Conservation (phyloP, 805 yeast genomes). For the Tetrapisispora fleetii region DNA sequence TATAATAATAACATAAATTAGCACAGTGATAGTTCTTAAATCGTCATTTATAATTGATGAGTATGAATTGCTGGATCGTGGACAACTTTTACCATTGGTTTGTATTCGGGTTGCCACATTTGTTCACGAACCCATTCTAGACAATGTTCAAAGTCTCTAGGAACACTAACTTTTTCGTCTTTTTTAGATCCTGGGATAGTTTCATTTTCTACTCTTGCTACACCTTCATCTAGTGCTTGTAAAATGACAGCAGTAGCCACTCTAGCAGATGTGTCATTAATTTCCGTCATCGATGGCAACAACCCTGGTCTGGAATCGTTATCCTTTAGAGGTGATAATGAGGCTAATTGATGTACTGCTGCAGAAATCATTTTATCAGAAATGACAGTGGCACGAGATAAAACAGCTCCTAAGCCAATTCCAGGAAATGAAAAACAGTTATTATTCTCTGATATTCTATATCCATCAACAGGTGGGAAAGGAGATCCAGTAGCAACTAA, state of each 20-base stretch:
- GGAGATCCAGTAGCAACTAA: conserved; percentile 98
- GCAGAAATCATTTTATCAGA: conserved; percentile 91
- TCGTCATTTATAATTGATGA: neutral
- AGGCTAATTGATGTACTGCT: conserved; percentile 85
- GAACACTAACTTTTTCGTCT: conserved; percentile 44
- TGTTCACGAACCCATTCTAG: conserved; percentile 82
- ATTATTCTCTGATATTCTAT: conserved; percentile 85
- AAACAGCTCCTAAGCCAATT: conserved; percentile 90
- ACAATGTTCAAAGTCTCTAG: conserved; percentile 71
- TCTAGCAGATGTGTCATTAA: conserved; percentile 77
- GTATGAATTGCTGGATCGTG: conserved; percentile 1
- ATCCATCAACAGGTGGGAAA: conserved; percentile 87
- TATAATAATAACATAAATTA: neutral
- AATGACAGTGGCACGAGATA: conserved; percentile 73
- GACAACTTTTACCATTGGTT: conserved; percentile 69
- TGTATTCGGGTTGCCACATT: conserved; percentile 95
- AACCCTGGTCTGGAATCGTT: conserved; percentile 41
- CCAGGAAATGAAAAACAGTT: conserved; percentile 98
- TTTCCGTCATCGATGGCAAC: conserved; percentile 79
- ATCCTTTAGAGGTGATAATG: conserved; percentile 59
- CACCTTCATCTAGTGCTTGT: conserved; percentile 80
- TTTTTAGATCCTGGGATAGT: conserved; percentile 14
- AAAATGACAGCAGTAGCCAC: conserved; percentile 91
- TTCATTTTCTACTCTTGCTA: conserved; percentile 58
- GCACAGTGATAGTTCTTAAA: neutral